Conservation (phyloP, 169 alveolate genomes). For the Babesia sp. region DNA sequence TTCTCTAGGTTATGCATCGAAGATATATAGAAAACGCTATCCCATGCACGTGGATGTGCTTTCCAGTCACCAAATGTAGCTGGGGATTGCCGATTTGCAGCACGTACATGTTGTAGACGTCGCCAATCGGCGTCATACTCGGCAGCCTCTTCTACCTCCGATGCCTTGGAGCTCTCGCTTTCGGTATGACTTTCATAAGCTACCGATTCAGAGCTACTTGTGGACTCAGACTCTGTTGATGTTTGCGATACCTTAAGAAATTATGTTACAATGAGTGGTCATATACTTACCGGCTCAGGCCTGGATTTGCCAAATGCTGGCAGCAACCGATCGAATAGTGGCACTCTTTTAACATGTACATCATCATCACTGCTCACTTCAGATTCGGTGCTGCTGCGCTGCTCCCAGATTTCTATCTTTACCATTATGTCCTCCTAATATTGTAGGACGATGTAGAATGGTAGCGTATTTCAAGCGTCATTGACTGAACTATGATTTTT, state of each 20-base stretch:
- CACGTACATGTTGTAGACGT: constrained; percentile 37
- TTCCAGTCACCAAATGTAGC: constrained; percentile 17
- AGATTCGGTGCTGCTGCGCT: constrained; percentile 1
- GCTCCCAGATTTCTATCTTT: constrained; percentile 53
- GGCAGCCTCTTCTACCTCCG: constrained; percentile 5
- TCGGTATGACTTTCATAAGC: constrained; percentile 13
- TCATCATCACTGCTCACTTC: constrained; percentile 6
- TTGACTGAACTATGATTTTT: too few relatives aligned
- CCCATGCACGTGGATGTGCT: constrained; percentile 52
- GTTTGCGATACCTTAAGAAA: neutral
- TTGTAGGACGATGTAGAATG: too few relatives aligned
- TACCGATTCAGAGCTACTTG: neutral
- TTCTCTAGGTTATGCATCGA: constrained; percentile 65
- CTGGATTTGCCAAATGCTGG: constrained; percentile 2
- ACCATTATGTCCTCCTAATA: too few relatives aligned
- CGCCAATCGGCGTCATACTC: constrained; percentile 46
- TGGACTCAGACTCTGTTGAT: constrained; percentile 4
- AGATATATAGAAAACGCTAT: constrained; percentile 61
- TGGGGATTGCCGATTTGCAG: constrained; percentile 6
- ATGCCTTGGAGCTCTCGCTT: constrained; percentile 26
- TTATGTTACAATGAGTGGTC: neutral
- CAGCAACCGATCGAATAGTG: constrained; percentile 26
- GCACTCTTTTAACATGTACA: neutral
- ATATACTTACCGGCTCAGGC: neutral
- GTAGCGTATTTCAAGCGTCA: too few relatives aligned